These are phyloP conservation scores for Porpolomopsis calyptriformis DNA, from an alignment of 768 basidiomycete species.

Conservation along the genomic window DNA sequence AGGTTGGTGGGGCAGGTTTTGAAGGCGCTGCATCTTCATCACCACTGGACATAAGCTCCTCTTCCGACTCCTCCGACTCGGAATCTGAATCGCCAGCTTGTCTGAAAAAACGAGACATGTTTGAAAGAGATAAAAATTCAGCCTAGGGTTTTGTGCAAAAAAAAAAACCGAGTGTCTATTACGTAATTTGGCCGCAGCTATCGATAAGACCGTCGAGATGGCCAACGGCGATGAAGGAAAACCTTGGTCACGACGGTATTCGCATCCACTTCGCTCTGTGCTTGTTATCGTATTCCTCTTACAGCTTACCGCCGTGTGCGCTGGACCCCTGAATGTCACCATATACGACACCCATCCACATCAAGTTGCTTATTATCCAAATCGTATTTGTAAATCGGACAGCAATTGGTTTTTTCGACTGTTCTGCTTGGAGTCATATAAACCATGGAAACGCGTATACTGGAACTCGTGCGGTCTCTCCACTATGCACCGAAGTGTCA, in stretches of 20 bases:
- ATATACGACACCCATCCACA: not conserved
- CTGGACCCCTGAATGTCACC: not conserved
- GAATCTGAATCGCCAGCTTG: constrained; percentile 75
- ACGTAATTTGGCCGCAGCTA: too few relatives aligned
- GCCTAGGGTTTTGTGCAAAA: too few relatives aligned
- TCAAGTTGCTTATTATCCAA: not conserved
- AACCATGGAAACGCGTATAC: not conserved
- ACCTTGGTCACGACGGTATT: not conserved
- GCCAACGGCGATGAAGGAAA: too few relatives aligned
- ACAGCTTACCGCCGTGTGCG: not conserved
- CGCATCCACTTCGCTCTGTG: not conserved
- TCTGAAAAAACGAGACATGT: constrained; percentile 86
- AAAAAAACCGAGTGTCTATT: too few relatives aligned
- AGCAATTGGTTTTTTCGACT: not conserved
- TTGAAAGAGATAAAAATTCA: constrained; percentile 4
- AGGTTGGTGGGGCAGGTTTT: constrained; percentile 34
- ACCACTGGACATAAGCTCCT: constrained; percentile 68
- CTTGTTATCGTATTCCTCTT: not conserved
- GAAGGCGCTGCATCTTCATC: constrained; percentile 49
- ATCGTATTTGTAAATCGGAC: not conserved
- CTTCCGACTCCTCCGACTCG: constrained; percentile 61
- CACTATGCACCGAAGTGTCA: not conserved
- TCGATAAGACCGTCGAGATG: too few relatives aligned
- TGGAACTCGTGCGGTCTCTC: not conserved
- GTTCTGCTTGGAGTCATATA: not conserved